Conservation (phyloP, 306 rosid species). For the Gleditsia sinensis region DNA sequence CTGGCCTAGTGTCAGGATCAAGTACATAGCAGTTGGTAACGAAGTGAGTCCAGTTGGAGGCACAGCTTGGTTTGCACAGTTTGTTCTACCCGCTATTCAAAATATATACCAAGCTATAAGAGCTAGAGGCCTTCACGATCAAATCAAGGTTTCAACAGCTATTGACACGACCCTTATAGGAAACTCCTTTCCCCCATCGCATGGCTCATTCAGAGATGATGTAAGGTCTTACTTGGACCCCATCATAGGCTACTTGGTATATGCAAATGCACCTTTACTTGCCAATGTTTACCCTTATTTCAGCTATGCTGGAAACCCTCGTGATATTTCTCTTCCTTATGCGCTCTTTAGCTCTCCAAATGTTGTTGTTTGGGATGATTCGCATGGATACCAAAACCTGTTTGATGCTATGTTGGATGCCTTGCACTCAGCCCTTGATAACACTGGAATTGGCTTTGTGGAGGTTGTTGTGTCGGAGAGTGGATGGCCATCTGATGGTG, state of each 20-base stretch:
- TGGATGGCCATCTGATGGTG: constrained; percentile 78
- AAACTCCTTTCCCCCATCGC: constrained; percentile 62
- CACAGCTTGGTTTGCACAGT: constrained; percentile 21
- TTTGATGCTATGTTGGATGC: constrained; percentile 67
- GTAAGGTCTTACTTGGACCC: constrained; percentile 62
- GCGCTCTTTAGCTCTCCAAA: constrained; percentile 54
- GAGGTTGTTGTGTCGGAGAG: constrained; percentile 69
- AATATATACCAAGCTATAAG: constrained; percentile 42
- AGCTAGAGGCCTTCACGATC: background rate
- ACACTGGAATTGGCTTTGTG: constrained; percentile 50
- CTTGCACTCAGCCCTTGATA: constrained; percentile 54
- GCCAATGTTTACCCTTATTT: constrained; percentile 60
- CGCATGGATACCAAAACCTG: constrained; percentile 50
- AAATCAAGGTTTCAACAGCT: constrained; percentile 65
- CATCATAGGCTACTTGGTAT: constrained; percentile 52
- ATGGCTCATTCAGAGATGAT: constrained; percentile 58
- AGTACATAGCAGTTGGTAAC: constrained; percentile 62
- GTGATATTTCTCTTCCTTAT: constrained; percentile 56
- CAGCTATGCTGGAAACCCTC: constrained; percentile 38
- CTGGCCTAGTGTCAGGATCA: constrained; percentile 50
- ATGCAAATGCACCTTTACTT: constrained; percentile 53
- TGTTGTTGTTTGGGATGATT: constrained; percentile 44
- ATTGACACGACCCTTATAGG: constrained; percentile 65
- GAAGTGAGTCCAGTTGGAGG: constrained; percentile 65
- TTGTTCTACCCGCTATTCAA: constrained; percentile 44